Evolutionary conservation across 2,329 filamentous ascomycete species (phyloP), one percentile per base, ranked within the genome.

Genomic region (Phialocephala sp.): DNA sequence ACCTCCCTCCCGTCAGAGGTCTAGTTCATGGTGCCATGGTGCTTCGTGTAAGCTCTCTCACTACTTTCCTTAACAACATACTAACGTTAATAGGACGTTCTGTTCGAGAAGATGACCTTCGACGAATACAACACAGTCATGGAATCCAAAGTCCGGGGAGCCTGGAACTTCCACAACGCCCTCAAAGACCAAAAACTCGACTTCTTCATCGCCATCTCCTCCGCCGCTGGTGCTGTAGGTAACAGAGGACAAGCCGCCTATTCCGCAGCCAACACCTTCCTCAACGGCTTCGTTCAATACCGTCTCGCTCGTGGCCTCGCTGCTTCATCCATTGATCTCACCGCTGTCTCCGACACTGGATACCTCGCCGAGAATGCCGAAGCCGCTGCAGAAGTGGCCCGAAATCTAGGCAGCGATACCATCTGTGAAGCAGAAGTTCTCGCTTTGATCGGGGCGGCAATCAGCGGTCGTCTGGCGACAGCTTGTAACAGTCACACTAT

Each of bases 381-480:
- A 36, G 65, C 64, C 5, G 70, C 72, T 5, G 71, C 72, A 6
- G 71, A 75, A 69, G 71, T 74, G 1, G 62, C 62, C 15, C 71
- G 70, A 47, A 74, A 74, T 43, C 66, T 75, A 0, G 72, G 73
- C 22, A 71, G 69, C 1, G 79, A 83, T 66, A 81, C 83, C 0
- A 82, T 84, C 47, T 82, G 82, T 69, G 84, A 83, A 70, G 79
- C 80, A 8, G 85, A 88, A 73, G 83, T 87, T 0, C 75, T 86
- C 0, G 84, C 84, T 0, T 78, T 88, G 0, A 76, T 87, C 0
- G 81, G 80, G 1, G 81, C 83, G 0, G 83, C 84, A 20, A 82
- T 87, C 47, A 78, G 75, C 6, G 84, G 83, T 1, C 77, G 79
- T 35, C 70, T 85, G 4, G 73, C 73, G 0, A 69, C 71, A 0